Evolutionary conservation across 495 filamentous ascomycete species (phyloP).

Genomic region (Hyaloscypha hepaticicola): DNA sequence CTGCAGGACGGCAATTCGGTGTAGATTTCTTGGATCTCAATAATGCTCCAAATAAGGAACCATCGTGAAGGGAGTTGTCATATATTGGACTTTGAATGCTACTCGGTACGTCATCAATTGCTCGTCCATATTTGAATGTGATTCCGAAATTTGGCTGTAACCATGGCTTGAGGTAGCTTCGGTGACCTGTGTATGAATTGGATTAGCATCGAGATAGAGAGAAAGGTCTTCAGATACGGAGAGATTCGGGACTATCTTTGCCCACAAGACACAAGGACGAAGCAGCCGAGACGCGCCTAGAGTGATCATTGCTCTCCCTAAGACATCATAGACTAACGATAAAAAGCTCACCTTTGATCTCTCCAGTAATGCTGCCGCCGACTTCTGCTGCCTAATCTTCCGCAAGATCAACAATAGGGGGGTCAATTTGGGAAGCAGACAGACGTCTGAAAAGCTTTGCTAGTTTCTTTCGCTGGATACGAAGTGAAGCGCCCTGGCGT

Average conservation of each 20-base stretch:
- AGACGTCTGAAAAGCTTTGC: background rate
- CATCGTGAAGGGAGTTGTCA: background rate
- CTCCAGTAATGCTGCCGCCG: constrained; percentile 6
- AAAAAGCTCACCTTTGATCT: background rate
- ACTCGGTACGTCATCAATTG: background rate
- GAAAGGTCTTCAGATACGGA: background rate
- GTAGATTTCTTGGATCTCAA: background rate
- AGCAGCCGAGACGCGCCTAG: background rate
- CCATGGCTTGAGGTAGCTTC: constrained; percentile 6
- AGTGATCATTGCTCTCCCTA: background rate
- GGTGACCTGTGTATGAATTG: background rate
- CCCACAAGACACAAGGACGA: background rate
- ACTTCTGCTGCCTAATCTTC: constrained; percentile 3
- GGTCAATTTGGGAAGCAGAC: background rate
- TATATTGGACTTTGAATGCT: background rate
- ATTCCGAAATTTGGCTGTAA: constrained; percentile 9
- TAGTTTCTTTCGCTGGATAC: background rate
- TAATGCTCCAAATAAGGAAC: background rate
- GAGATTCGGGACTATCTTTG: background rate
- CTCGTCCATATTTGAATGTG: background rate
- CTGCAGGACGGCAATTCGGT: background rate
- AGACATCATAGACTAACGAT: background rate
- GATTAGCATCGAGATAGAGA: background rate
- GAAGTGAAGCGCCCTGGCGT: background rate
- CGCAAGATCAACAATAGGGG: background rate